A percentile compares a stretch with the other conserved stretches of the same genome.
Conservation (phyloP, 1,284 basidiomycete species). For the Puccinia triticina region DNA sequence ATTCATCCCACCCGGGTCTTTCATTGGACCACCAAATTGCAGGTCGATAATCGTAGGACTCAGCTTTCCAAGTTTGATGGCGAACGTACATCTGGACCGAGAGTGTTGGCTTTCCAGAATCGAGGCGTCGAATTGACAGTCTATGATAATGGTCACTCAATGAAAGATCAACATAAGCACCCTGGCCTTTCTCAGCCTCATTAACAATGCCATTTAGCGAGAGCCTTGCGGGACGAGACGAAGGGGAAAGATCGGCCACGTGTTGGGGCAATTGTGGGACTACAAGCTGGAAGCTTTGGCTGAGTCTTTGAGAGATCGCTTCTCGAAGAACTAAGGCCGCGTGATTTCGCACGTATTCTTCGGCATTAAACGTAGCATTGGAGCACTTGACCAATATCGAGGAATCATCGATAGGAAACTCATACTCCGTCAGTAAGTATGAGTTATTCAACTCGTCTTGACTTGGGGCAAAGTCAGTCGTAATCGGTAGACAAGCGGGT, state of each 20-base stretch:
- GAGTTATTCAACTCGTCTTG: conserved; percentile 73
- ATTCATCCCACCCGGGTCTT: conserved; percentile 39
- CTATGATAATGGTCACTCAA: conserved; percentile 57
- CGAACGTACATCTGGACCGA: conserved; percentile 48
- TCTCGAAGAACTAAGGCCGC: conserved; percentile 62
- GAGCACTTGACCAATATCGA: conserved; percentile 58
- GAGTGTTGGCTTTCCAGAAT: conserved; percentile 31
- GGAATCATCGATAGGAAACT: conserved; percentile 60
- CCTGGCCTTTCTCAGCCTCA: conserved; percentile 54
- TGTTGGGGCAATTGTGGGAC: conserved; percentile 54
- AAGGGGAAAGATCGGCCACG: conserved; percentile 51
- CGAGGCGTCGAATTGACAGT: conserved; percentile 54
- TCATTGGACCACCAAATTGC: conserved; percentile 50
- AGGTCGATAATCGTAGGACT: conserved; percentile 34
- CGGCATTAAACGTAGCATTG: conserved; percentile 59
- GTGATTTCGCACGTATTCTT: conserved; percentile 70
- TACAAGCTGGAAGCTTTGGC: conserved; percentile 96
- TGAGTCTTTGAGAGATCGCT: conserved; percentile 87
- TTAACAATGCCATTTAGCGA: conserved; percentile 50
- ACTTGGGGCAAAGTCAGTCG: conserved; percentile 84
- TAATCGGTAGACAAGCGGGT: conserved; percentile 77
- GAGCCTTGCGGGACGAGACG: conserved; percentile 44
- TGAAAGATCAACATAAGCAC: conserved; percentile 53
- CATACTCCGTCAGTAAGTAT: conserved; percentile 72
- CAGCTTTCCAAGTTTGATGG: conserved; percentile 45